Conservation (phyloP, 805 yeast species). For the Zygotorulaspora florentina region DNA sequence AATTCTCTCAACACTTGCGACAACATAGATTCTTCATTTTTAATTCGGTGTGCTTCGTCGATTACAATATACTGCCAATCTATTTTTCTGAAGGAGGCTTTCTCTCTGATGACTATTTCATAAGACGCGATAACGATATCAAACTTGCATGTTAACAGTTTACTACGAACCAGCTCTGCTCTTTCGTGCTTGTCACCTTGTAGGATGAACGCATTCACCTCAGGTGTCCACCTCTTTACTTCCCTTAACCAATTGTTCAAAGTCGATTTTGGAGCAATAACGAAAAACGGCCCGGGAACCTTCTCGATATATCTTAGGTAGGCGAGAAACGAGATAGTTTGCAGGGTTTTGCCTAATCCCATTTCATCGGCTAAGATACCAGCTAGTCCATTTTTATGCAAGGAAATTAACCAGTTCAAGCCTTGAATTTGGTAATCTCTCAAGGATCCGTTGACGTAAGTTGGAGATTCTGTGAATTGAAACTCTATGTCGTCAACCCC, state of each 20-base stretch:
- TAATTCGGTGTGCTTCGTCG: constrained; percentile 79
- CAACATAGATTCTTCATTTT: constrained; percentile 67
- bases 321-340: constrained; percentile 72
- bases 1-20: constrained; percentile 73
- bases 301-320: constrained; percentile 59
- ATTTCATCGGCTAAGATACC: constrained; percentile 83
- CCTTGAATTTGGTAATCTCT: constrained; percentile 80
- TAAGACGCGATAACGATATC: constrained; percentile 70
- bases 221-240: constrained; percentile 76
- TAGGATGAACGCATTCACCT: constrained; percentile 61
- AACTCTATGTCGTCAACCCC: constrained; percentile 25
- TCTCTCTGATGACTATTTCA: constrained; percentile 74
- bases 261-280: constrained; percentile 76
- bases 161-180: constrained; percentile 46
- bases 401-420: constrained; percentile 68
- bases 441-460: constrained; percentile 57
- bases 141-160: constrained; percentile 55
- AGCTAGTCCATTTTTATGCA: constrained; percentile 62
- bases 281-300: constrained; percentile 67
- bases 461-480: constrained; percentile 79
- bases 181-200: constrained; percentile 75
- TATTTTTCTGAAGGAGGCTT: constrained; percentile 59
- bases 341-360: constrained; percentile 81
- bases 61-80: constrained; percentile 74
- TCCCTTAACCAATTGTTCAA: constrained; percentile 79